Evolutionary conservation across 163 green algal genomes (phyloP).

Genomic region (Chlamydomonas reinhardtii): DNA sequence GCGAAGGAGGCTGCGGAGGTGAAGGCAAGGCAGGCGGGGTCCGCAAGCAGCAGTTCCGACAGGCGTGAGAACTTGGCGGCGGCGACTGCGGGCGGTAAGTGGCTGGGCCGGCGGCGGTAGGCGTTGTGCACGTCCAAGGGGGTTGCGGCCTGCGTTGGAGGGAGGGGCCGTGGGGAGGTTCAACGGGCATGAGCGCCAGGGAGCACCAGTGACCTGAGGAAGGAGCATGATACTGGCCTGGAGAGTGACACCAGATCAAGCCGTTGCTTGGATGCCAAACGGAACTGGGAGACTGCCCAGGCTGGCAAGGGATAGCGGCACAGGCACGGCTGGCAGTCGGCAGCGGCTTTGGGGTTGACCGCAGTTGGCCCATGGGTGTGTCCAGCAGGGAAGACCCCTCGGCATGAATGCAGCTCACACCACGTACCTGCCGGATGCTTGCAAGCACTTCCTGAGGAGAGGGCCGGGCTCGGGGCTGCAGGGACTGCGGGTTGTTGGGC

Average conservation of each 20-base stretch:
- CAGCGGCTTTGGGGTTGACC: too few species aligned
- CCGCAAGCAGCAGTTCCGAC: conserved; percentile 1
- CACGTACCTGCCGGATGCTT: background rate
- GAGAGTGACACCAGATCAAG: too few species aligned
- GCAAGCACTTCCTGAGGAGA: background rate
- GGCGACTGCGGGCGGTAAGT: conserved; percentile 6
- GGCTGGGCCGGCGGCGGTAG: background rate
- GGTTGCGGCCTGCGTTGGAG: background rate
- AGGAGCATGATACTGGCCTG: too few species aligned
- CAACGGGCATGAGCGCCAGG: background rate
- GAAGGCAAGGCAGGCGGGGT: too few species aligned
- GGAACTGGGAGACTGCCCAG: too few species aligned
- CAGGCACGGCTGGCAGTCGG: too few species aligned
- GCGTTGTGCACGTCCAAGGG: conserved; percentile 24
- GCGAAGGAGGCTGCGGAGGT: background rate
- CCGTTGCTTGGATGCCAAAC: too few species aligned
- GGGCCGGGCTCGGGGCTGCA: background rate
- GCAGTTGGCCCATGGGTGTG: too few species aligned
- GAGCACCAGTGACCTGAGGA: background rate
- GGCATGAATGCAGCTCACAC: too few species aligned
- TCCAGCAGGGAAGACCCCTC: too few species aligned
- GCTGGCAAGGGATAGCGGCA: too few species aligned
- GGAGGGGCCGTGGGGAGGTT: background rate
- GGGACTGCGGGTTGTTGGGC: conserved; percentile 10
- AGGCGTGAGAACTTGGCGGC: conserved; percentile 29